Evolutionary conservation across 176 grass and related monocot species (phyloP).

Genomic region (Oryza longistaminata): DNA sequence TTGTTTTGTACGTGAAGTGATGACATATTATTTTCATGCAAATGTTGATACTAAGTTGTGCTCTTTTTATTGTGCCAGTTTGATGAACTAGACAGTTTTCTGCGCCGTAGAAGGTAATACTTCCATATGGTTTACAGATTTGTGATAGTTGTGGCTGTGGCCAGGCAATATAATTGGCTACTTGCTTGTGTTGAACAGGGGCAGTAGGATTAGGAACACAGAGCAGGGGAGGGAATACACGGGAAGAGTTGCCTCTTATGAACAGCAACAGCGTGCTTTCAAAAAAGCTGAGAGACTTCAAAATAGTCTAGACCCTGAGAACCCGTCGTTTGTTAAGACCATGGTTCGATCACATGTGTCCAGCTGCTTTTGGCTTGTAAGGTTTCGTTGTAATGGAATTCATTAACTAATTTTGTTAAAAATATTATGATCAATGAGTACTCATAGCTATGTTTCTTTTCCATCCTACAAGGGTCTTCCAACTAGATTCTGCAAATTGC

Average conservation of each 20-base stretch:
- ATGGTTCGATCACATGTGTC: conserved; percentile 96
- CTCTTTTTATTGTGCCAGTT: conserved; percentile 49
- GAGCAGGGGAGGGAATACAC: conserved; percentile 74
- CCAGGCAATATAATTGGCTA: background rate
- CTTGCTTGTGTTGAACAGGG: conserved; percentile 48
- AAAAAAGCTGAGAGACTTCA: conserved; percentile 72
- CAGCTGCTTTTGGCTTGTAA: conserved; percentile 99
- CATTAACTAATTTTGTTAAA: conserved; percentile 6
- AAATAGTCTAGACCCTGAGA: conserved; percentile 51
- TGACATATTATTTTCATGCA: background rate
- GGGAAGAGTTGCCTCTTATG: conserved; percentile 73
- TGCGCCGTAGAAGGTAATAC: conserved; percentile 65
- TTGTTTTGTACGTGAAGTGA: conserved; percentile 8
- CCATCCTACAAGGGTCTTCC: conserved; percentile 63
- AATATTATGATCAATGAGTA: conserved; percentile 4
- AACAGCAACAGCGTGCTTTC: conserved; percentile 73
- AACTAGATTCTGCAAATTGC: conserved; percentile 74
- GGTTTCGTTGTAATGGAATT: conserved; percentile 8
- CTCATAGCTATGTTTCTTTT: background rate
- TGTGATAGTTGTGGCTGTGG: conserved; percentile 1
- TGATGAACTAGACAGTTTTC: conserved; percentile 60
- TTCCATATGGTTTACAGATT: background rate
- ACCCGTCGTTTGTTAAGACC: conserved; percentile 87
- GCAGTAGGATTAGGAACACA: conserved; percentile 50
- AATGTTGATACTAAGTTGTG: background rate